Base-by-base conservation (phyloP, 768 basidiomycete genomes). In the Mycena pura region DNA sequence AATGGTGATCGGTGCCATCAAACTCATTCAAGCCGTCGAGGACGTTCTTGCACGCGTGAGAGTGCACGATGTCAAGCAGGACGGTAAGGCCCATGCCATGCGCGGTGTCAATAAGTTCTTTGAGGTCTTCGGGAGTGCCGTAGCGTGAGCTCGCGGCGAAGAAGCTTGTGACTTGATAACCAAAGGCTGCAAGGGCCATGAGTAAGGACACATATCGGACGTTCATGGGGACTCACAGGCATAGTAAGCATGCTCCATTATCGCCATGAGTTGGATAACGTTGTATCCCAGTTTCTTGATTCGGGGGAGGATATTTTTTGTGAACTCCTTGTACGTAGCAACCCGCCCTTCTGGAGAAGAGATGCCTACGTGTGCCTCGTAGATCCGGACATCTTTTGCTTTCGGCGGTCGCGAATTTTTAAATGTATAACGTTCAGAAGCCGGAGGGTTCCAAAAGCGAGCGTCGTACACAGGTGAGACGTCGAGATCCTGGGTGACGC, bases 171-270 rank as follows among this genome's bases (percentile, higher is more conserved):
- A 99, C 88, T 76, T 99, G 97, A 76, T 99, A 99, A 14, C 97
- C 97, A 72, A 99, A 99, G 1, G 96, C 95, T 96, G 67, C 24
- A 53, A 48, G 57, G n/a, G 28, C 44, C 48, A 68, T 24, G 62
- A 43, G 59, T 27, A 41, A 10, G 44, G 49, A 45, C 48, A 28
- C n/a, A 47, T 14, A 41, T 22, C 50, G 34, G 51, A 54, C 15
- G 19, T 14, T 31, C n/a, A n/a, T n/a, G 32, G 41, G 17, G 36
- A 77, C 91, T 69, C 67, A 95, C 95, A 98, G 63, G 95, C 95
- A 76, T 98, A 98, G 74, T 98, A 98, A 3, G 96, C 92, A 72
- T 98, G 95, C 73, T 97, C 95, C 94, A 97, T 96, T 60, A 97
- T 82, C 15, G 94, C 97, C 97, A 99, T 99, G 68, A 99, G 83